Evolutionary conservation across 2,329 filamentous ascomycete genomes (phyloP), one percentile per base, ranked within the genome.

Genomic region (Neonectria neomacrospora): DNA sequence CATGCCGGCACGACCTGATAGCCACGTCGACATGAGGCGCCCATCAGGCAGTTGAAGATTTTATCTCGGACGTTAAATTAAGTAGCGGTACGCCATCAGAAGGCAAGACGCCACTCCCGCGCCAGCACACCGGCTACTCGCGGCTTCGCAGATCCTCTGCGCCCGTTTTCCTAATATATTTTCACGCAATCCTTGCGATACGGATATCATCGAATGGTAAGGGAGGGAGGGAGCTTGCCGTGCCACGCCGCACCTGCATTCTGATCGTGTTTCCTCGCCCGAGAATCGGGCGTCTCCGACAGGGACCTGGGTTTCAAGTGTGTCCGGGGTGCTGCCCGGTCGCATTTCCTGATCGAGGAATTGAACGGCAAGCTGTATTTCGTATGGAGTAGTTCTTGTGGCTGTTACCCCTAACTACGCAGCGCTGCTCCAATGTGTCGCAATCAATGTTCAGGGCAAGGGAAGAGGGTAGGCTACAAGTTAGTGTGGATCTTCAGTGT

Each of bases 91-190:
- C 39, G 28, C 26, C 32, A 53, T 52, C 22, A 3, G 23, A 18
- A 28, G 34, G 56, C 41, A 16, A 45, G 30, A 51, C 56, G 48
- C 56, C 56, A 59, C 48, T 37, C 28, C 56, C 56, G 48, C 41
- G 18, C 37, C 28, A 50, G 41, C 30, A 18, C 28, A 39, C n/a
- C 56, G 50, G 56, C 30, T 59, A 53, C 48, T 44, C 42, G 30
- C 56, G 50, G 56, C 47, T 22, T 50, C 47, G 28, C 28, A 50
- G 47, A 50, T 34, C n/a, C 23, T n/a, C 14, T 26, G 44, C 14
- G 44, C 44, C 26, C 14, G 23, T 48, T 30, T 30, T 18, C 26
- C 47, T 34, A 50, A 48, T 34, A 10, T 50, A 16, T 20, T 50
- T 16, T 30, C 11, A 28, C 28, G 47, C n/a, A 48, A 50, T 20